These are phyloP conservation scores for Mycothermus thermophilus DNA, from an alignment of 495 filamentous ascomycete genomes.

Conservation along the genomic window DNA sequence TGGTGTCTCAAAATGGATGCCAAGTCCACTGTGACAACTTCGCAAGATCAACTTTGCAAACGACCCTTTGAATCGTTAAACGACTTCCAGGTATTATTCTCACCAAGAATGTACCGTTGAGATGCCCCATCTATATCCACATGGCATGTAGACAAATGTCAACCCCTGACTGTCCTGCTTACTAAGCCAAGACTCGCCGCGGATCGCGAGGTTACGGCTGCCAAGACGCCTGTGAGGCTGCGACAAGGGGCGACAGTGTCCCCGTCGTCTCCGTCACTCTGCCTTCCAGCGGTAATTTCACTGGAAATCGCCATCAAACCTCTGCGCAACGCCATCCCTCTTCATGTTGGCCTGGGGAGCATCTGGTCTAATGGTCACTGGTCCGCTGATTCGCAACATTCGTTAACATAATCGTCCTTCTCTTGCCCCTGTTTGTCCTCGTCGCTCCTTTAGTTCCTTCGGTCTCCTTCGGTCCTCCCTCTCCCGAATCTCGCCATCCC, in stretches of 20 bases:
- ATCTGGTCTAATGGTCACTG: conserved; percentile 16
- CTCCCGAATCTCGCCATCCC: background rate
- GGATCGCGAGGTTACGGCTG: too few relatives aligned
- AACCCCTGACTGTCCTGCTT: too few relatives aligned
- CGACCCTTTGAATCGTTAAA: too few relatives aligned
- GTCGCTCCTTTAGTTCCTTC: conserved; percentile 7
- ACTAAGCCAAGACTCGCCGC: too few relatives aligned
- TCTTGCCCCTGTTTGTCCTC: conserved; percentile 7
- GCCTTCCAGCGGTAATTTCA: too few relatives aligned
- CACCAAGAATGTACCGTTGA: too few relatives aligned
- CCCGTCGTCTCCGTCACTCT: background rate
- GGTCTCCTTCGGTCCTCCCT: background rate
- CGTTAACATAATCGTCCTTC: conserved; percentile 1
- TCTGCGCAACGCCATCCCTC: background rate
- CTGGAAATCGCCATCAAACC: conserved; percentile 7
- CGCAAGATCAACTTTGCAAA: too few relatives aligned
- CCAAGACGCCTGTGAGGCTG: conserved; percentile 31
- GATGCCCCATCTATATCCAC: too few relatives aligned
- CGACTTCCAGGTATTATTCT: too few relatives aligned
- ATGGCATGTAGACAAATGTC: too few relatives aligned
- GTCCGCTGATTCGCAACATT: conserved; percentile 4
- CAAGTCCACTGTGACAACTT: too few relatives aligned
- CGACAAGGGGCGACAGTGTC: conserved; percentile 1
- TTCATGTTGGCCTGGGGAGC: conserved; percentile 11
- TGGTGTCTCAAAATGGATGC: too few relatives aligned